Base-by-base conservation (phyloP, 140 eudicot genomes). In the Ambrosia hybrid region DNA sequence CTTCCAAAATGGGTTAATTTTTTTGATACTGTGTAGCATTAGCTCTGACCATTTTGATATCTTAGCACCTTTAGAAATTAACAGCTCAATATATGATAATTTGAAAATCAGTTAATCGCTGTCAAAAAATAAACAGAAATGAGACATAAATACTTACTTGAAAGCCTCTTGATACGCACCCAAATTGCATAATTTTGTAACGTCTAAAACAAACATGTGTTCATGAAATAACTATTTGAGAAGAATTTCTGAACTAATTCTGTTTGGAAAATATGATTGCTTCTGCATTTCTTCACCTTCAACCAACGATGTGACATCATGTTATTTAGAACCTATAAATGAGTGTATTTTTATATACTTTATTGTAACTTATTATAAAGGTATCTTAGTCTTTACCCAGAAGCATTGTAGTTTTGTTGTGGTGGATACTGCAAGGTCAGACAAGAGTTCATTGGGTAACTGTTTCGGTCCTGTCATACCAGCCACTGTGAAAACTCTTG, bases 401-500 rank as follows among this genome's bases (percentile, higher is more conserved):
- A 83, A 87, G 72, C 96, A 83, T 68, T 93, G 97, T 45, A 93
- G 86, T 82, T 93, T 93, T 57, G 96, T 93, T 78, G 98, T 95
- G 6, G 89, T 84, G 73, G 96, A 89, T 73, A 93, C 93, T 16
- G 96, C 92, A 77, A 89, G 98, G 71, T 93, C 98, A 38, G 96
- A 84, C 76, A 93, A 74, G 51, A 65, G 90, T 80, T 93, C 98
- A 71, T 84, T 89, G 34, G 98, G 95, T 76, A 93, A 81, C 76
- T 67, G 95, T 80, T 93, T 93, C 15, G 98, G 98, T 73, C 93
- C 85, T 60, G 90, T 93, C 96, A 89, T 93, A 60, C 89, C 87
- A 21, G 96, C 91, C 81, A 93, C 98, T 21, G 98, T 82, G 56
- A 90, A 36, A 92, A 95, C 85, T 92, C 98, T 56, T 92, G 96